A percentile compares a stretch with the other conserved stretches of the same genome.
Evolutionary conservation across 2,329 filamentous ascomycete species (phyloP).

Genomic region (Capronia coronata): DNA sequence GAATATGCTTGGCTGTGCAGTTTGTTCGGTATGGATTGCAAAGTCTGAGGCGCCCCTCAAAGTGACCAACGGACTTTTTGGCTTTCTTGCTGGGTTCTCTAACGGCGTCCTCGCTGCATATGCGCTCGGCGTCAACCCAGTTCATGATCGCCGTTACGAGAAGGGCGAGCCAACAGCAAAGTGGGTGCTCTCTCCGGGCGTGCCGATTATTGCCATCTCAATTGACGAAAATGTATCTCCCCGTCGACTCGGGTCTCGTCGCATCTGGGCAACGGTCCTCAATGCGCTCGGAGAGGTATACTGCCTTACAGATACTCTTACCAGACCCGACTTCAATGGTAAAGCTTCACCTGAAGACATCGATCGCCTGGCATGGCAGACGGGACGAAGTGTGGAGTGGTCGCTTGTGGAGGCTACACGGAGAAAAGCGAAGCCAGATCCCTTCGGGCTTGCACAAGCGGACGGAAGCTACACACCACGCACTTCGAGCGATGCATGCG

Average conservation of each 20-base stretch:
- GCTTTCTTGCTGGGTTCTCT: slow-evolving; percentile 76
- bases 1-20: slow-evolving; percentile 60
- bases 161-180: slow-evolving; percentile 76
- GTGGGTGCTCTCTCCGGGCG: slow-evolving; percentile 86
- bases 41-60: slow-evolving; percentile 68
- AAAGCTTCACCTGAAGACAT: slow-evolving; percentile 46
- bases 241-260: slow-evolving; percentile 60
- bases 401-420: slow-evolving; percentile 70
- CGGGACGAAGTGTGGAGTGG: slow-evolving; percentile 75
- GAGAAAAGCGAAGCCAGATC: slow-evolving; percentile 64
- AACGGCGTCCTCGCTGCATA: slow-evolving; percentile 77
- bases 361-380: slow-evolving; percentile 67
- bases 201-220: slow-evolving; percentile 77
- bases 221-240: slow-evolving; percentile 76
- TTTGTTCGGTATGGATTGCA: slow-evolving; percentile 81
- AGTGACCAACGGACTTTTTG: slow-evolving; percentile 68
- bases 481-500: slow-evolving; percentile 68
- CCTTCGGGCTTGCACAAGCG: slow-evolving; percentile 60
- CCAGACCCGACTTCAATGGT: slow-evolving; percentile 45
- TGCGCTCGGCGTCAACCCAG: slow-evolving; percentile 58
- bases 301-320: slow-evolving; percentile 68
- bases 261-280: slow-evolving; percentile 85
- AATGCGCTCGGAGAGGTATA: slow-evolving; percentile 91
- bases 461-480: slow-evolving; percentile 74
- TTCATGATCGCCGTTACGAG: slow-evolving; percentile 56